Conservation (phyloP, 257 asterid species). For the Eucommia ulmoides region DNA sequence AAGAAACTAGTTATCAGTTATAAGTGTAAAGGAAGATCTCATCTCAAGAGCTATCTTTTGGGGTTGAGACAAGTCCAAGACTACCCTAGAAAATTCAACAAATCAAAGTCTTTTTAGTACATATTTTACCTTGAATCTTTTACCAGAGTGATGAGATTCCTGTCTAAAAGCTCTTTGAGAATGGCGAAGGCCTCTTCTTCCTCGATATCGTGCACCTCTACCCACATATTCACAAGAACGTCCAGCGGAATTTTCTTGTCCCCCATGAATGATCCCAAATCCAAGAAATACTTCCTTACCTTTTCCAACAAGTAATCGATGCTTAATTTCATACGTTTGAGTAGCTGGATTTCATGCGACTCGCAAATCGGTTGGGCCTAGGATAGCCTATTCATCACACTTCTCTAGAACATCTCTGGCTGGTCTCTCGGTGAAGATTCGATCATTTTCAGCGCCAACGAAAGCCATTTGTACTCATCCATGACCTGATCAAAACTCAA, state of each 20-base stretch:
- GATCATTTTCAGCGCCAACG: slow-evolving; percentile 80
- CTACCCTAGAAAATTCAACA: slow-evolving; percentile 1
- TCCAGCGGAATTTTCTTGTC: slow-evolving; percentile 81
- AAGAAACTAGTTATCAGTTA: not conserved
- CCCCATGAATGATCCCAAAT: slow-evolving; percentile 75
- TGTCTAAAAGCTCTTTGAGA: slow-evolving; percentile 73
- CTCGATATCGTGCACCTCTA: slow-evolving; percentile 72
- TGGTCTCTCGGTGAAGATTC: slow-evolving; percentile 78
- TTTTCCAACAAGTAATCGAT: slow-evolving; percentile 52
- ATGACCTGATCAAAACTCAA: slow-evolving; percentile 33
- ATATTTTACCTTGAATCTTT: slow-evolving; percentile 90
- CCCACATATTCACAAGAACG: slow-evolving; percentile 89
- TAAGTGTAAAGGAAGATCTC: not conserved
- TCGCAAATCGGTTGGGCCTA: slow-evolving; percentile 63
- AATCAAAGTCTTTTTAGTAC: no score
- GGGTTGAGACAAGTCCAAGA: not conserved
- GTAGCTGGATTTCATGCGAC: slow-evolving; percentile 68
- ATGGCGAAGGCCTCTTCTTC: slow-evolving; percentile 79
- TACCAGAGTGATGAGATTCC: slow-evolving; percentile 63
- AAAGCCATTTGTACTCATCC: slow-evolving; percentile 82
- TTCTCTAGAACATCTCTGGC: slow-evolving; percentile 67
- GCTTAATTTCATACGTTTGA: slow-evolving; percentile 77
- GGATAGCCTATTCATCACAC: slow-evolving; percentile 62
- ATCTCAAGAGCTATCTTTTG: not conserved
- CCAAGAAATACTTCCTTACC: slow-evolving; percentile 78